Evolutionary conservation across 345 rosid genomes (phyloP), one percentile per base, ranked within the genome.

Genomic region (Eucalyptus leucophloia): DNA sequence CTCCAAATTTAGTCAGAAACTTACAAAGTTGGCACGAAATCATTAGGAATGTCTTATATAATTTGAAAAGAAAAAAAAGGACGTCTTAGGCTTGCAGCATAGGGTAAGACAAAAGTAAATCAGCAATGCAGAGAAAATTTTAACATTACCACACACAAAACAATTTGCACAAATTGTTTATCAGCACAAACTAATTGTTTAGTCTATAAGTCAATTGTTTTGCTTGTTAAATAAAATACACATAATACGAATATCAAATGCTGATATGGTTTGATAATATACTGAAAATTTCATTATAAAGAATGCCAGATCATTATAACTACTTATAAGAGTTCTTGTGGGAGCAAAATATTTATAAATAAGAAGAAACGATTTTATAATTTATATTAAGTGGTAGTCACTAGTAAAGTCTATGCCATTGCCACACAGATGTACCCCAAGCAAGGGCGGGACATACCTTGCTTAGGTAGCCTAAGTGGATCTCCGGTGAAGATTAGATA

Each of bases 201-300:
- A 12, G 32, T 28, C 69, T 60, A 15, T n/a, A 0, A 65, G 77
- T 7, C 77, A 14, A n/a, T 65, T n/a, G 77, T 30, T n/a, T n/a
- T 65, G 81, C 81, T 69, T 32, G 81, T 34, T 34, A 69, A 32
- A 69, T 69, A 69, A 69, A 69, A 8, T 34, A 34, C 42, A 69
- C 23, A n/a, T 32, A 9, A 67, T 17, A 32, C 23, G 2, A 67
- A 0, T 32, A 67, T 17, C 24, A 32, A 32, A 67, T 67, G 80
- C 80, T 32, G 1, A 67, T 16, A 12, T 17, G 42, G 40, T 0
- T 0, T 67, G 23, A 67, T 8, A 26, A n/a, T n/a, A 4, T 65
- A n/a, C 37, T 3, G 11, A 21, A n/a, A 65, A n/a, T n/a, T 65
- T 65, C 21, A n/a, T n/a, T 65, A 15, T 15, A 65, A 65, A 65